These are phyloP conservation scores for Begonia peltatifolia DNA, from an alignment of 306 rosid species.

Conservation along the genomic window DNA sequence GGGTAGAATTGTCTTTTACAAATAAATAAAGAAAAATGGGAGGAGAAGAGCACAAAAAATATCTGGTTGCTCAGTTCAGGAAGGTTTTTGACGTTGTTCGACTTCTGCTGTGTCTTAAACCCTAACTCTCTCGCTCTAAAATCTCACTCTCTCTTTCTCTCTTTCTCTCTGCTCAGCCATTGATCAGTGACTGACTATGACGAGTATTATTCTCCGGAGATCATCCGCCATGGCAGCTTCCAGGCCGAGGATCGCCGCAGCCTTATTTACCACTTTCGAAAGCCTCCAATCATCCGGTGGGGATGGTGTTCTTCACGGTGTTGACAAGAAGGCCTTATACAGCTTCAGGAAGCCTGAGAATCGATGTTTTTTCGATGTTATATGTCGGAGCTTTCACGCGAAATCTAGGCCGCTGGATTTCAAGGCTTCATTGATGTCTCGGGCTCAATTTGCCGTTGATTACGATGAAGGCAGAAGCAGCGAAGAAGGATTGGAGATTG, in stretches of 20 bases:
- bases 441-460: constrained; percentile 42
- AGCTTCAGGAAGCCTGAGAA: constrained; percentile 2
- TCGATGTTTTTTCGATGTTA: constrained; percentile 10
- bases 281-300: constrained; percentile 2
- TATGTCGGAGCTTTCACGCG: constrained; percentile 30
- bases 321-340: constrained; percentile 13
- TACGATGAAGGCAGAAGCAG: constrained; percentile 32
- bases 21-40: too few relatives aligned
- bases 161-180: neutral
- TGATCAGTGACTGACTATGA: constrained; percentile 3
- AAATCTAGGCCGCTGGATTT: constrained; percentile 33
- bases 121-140: neutral
- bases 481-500: constrained; percentile 69
- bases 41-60: too few relatives aligned
- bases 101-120: neutral
- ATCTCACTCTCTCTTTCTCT: neutral
- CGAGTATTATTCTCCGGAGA: constrained; percentile 11
- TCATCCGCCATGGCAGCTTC: constrained; percentile 10
- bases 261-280: constrained; percentile 6
- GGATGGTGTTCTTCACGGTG: neutral
- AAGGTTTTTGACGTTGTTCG: too few relatives aligned
- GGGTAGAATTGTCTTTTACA: too few relatives aligned
- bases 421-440: constrained; percentile 31
- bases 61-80: too few relatives aligned
- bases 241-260: constrained; percentile 5